A percentile compares a stretch with the other conserved stretches of the same genome.
These are phyloP conservation scores for Fusarium sp. DNA, from an alignment of 2,329 filamentous ascomycete species.

Conservation along the genomic window DNA sequence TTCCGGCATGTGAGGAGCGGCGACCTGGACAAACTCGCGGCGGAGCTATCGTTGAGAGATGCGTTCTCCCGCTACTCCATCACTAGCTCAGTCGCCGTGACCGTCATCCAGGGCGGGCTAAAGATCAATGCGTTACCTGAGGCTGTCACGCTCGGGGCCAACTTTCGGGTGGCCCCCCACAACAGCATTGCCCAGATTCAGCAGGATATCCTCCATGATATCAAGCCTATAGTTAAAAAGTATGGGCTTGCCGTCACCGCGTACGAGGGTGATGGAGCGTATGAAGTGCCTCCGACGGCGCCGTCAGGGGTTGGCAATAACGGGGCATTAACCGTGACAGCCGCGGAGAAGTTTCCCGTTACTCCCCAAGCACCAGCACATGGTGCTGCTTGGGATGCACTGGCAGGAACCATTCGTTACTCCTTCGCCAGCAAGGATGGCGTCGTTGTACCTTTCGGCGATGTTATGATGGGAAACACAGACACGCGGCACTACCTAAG, in stretches of 20 bases:
- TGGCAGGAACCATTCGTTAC: slow-evolving; percentile 65
- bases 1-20: slow-evolving; percentile 46
- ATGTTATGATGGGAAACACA: slow-evolving; percentile 58
- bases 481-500: slow-evolving; percentile 56
- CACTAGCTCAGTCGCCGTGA: slow-evolving; percentile 71
- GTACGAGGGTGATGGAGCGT: slow-evolving; percentile 63
- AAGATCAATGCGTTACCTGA: slow-evolving; percentile 79
- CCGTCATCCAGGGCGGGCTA: slow-evolving; percentile 70
- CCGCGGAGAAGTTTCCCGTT: slow-evolving; percentile 56
- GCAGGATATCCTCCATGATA: slow-evolving; percentile 60
- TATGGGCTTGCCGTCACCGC: slow-evolving; percentile 68
- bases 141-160: slow-evolving; percentile 66
- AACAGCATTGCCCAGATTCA: slow-evolving; percentile 64
- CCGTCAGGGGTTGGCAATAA: too few species aligned
- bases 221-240: slow-evolving; percentile 63
- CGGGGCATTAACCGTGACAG: slow-evolving; percentile 56
- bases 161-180: slow-evolving; percentile 70
- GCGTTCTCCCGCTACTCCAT: slow-evolving; percentile 61
- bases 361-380: slow-evolving; percentile 69
- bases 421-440: slow-evolving; percentile 58
- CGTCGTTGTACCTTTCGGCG: slow-evolving; percentile 64
- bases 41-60: slow-evolving; percentile 38
- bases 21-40: slow-evolving; percentile 47
- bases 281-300: too few species aligned
- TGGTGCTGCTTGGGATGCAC: slow-evolving; percentile 57